Evolutionary conservation across 148 eudicot genomes (phyloP).

Genomic region (Simmondsia chinensis): DNA sequence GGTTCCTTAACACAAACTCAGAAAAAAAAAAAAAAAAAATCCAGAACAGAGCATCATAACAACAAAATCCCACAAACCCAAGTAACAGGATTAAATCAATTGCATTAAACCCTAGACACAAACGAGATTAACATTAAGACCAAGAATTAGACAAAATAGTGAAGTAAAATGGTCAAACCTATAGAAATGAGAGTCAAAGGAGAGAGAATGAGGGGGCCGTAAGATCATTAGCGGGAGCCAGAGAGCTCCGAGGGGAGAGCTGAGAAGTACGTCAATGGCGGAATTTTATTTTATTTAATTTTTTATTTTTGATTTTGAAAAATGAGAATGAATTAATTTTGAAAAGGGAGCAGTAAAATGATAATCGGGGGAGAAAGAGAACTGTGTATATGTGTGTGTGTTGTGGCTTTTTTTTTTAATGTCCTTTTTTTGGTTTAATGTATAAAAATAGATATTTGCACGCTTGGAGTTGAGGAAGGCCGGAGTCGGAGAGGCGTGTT

Average conservation of each 20-base stretch:
- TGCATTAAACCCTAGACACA: constrained; percentile 10
- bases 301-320: not conserved
- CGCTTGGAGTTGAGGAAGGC: too few species aligned
- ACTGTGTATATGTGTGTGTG: not conserved
- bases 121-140: not conserved
- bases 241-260: constrained; percentile 5
- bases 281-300: constrained; percentile 9
- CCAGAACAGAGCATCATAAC: too few species aligned
- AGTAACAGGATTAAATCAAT: not conserved
- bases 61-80: too few species aligned
- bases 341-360: not conserved
- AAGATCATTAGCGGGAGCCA: constrained; percentile 14
- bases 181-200: not conserved
- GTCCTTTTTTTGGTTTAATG: not conserved
- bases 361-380: not conserved
- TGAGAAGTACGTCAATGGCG: constrained; percentile 30
- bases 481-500: too few species aligned
- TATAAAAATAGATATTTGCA: too few species aligned
- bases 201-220: constrained; percentile 3
- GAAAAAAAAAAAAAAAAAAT: too few species aligned
- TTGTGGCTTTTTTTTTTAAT: not conserved
- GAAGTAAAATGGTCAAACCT: not conserved
- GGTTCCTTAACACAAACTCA: too few species aligned
- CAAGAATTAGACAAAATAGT: not conserved
- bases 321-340: not conserved